Percentiles rank a stretch among this genome's conserved stretches.
Evolutionary conservation across 1,139 yeast species (phyloP).

Genomic region (Blastobotrys capitulatus): DNA sequence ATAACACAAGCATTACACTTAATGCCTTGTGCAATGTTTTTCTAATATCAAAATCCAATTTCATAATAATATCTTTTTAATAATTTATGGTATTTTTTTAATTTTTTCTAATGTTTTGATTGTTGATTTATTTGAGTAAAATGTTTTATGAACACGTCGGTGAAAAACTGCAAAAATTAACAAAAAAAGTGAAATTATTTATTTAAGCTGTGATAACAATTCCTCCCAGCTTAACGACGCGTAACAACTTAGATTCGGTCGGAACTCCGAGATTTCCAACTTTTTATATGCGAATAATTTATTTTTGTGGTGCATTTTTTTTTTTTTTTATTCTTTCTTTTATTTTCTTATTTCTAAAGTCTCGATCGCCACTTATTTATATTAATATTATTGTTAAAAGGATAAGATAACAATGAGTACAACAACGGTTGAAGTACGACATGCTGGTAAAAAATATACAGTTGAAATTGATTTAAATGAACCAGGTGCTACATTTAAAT

Average conservation of each 20-base stretch:
- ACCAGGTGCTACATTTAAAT: constrained; percentile 62
- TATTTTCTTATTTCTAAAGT: too few relatives aligned
- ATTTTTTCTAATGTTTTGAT: neutral
- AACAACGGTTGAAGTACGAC: constrained; percentile 53
- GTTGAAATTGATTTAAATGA: constrained; percentile 49
- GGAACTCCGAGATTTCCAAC: too few relatives aligned
- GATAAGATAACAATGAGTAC: too few relatives aligned
- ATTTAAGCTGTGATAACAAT: neutral
- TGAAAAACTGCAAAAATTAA: too few relatives aligned
- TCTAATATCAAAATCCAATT: constrained; percentile 20
- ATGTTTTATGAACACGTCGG: neutral
- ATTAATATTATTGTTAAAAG: too few relatives aligned
- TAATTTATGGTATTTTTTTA: neutral
- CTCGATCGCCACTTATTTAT: too few relatives aligned
- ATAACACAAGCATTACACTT: constrained; percentile 68
- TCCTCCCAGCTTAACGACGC: too few relatives aligned
- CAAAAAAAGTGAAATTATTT: neutral
- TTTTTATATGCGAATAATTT: too few relatives aligned
- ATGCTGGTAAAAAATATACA: constrained; percentile 78
- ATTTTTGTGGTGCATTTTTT: too few relatives aligned
- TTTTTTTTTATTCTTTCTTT: too few relatives aligned
- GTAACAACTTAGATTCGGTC: too few relatives aligned
- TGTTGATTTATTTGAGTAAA: neutral
- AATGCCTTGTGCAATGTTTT: constrained; percentile 48
- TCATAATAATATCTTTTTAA: constrained; percentile 4